These are phyloP conservation scores for Candida montana DNA, from an alignment of 805 yeast genomes.

Conservation along the genomic window DNA sequence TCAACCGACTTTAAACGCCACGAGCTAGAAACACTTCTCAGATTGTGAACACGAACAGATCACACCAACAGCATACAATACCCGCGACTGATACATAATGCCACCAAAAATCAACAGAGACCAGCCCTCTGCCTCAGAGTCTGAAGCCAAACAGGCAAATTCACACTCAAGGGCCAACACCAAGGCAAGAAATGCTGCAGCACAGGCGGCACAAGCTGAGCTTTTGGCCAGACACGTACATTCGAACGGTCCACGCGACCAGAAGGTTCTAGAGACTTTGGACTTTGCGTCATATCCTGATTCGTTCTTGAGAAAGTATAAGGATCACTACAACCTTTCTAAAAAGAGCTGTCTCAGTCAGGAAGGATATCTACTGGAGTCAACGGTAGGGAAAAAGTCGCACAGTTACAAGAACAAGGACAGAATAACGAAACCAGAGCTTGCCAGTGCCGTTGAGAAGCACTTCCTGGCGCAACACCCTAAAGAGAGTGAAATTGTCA, in stretches of 20 bases:
- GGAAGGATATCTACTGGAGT: constrained; percentile 64
- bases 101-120: constrained; percentile 24
- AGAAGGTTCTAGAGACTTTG: constrained; percentile 46
- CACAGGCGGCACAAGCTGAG: constrained; percentile 67
- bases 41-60: too few relatives aligned
- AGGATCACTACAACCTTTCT: constrained; percentile 50
- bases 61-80: too few relatives aligned
- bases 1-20: too few relatives aligned
- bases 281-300: constrained; percentile 66
- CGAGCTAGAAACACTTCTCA: too few relatives aligned
- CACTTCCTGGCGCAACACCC: constrained; percentile 60
- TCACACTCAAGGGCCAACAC: constrained; percentile 39
- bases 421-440: constrained; percentile 52
- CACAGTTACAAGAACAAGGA: constrained; percentile 33
- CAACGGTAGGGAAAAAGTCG: constrained; percentile 72
- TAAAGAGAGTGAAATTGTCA: constrained; percentile 80
- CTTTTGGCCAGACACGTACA: constrained; percentile 62
- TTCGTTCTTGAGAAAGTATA: constrained; percentile 63
- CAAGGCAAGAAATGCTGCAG: constrained; percentile 54
- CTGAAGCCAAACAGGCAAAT: constrained; percentile 12
- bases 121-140: constrained; percentile 22
- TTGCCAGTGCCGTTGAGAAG: constrained; percentile 54
- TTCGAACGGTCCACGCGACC: constrained; percentile 66
- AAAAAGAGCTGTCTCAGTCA: constrained; percentile 58
- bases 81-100: too few relatives aligned